Base-by-base conservation (phyloP, 1,284 basidiomycete genomes). In the Erythrobasidium hasegawianum region DNA sequence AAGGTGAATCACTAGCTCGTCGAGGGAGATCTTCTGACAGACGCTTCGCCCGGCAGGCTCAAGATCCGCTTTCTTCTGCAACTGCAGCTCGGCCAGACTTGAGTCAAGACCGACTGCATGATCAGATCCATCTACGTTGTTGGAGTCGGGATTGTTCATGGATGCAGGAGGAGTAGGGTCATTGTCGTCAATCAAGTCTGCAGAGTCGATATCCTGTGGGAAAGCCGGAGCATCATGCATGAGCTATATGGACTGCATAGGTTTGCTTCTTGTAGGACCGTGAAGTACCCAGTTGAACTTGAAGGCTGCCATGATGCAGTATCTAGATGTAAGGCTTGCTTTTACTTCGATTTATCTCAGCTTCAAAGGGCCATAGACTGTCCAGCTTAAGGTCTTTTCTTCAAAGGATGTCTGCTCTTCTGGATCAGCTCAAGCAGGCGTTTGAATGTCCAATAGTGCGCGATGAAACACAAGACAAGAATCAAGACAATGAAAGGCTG, bases 361-460 rank as follows among this genome's bases (percentile, higher is more conserved):
- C n/a, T n/a, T n/a, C n/a, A n/a, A n/a, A n/a, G n/a, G n/a, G n/a
- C n/a, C n/a, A n/a, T n/a, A n/a, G n/a, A n/a, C n/a, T n/a, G n/a
- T n/a, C n/a, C n/a, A n/a, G n/a, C n/a, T n/a, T n/a, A n/a, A n/a
- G n/a, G n/a, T n/a, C n/a, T n/a, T n/a, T 55, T 55, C 5, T n/a
- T 20, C n/a, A 7, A 18, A 20, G 24, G 53, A 55, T 24, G 20
- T 49, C 24, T 24, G 45, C 53, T 20, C 24, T 57, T 22, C 50
- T 69, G 18, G 55, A 58, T 18, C 26, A 45, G 7, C 13, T 69
- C 16, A 62, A 57, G 13, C n/a, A 24, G 2, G 58, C 56, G 10
- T 58, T 71, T 20, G 71, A 71, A 49, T 66, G 71, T 41, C 52
- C 61, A 38, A 71, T 71, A 22, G 71, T 70, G 26, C 47, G 68